phyloP scores from a whole-genome alignment of 495 filamentous ascomycete species.

The Xylaria bambusicola region DNA sequence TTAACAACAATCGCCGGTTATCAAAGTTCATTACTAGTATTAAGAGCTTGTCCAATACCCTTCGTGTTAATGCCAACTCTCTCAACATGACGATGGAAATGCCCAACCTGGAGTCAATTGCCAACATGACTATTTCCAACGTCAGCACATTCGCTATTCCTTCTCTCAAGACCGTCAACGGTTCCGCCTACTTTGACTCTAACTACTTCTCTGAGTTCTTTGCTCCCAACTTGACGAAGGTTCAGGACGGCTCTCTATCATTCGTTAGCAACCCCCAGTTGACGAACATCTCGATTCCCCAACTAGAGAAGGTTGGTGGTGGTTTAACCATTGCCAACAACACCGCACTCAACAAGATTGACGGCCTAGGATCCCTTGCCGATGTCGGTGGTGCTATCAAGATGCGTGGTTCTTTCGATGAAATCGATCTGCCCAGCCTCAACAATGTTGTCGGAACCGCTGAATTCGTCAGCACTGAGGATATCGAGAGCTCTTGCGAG shows the following conservation, averaged over 20 bases:
- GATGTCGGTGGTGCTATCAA: conserved; percentile 84
- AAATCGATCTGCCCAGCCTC: conserved; percentile 69
- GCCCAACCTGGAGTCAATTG: conserved; percentile 74
- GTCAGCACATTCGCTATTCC: conserved; percentile 73
- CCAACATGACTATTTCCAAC: conserved; percentile 88
- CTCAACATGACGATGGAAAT: conserved; percentile 60
- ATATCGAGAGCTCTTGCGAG: conserved; percentile 55
- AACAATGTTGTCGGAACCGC: conserved; percentile 81
- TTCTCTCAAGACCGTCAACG: conserved; percentile 72
- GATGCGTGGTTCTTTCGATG: conserved; percentile 79
- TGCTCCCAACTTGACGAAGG: conserved; percentile 78
- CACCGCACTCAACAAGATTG: conserved; percentile 64
- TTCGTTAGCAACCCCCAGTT: conserved; percentile 78
- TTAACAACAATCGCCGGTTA: conserved; percentile 80
- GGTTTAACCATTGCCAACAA: conserved; percentile 87
- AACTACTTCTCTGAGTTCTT: conserved; percentile 68
- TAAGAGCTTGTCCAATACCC: conserved; percentile 60
- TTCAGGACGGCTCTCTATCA: conserved; percentile 67
- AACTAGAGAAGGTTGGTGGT: conserved; percentile 68
- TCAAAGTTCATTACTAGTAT: conserved; percentile 71
- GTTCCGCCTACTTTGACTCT: conserved; percentile 80
- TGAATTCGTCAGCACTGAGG: conserved; percentile 74
- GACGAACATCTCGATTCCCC: conserved; percentile 73
- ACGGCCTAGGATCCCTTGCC: conserved; percentile 65
- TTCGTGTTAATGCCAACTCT: conserved; percentile 70